These are phyloP conservation scores for Colletotrichum phormii DNA, from an alignment of 2,329 filamentous ascomycete species.

Conservation along the genomic window DNA sequence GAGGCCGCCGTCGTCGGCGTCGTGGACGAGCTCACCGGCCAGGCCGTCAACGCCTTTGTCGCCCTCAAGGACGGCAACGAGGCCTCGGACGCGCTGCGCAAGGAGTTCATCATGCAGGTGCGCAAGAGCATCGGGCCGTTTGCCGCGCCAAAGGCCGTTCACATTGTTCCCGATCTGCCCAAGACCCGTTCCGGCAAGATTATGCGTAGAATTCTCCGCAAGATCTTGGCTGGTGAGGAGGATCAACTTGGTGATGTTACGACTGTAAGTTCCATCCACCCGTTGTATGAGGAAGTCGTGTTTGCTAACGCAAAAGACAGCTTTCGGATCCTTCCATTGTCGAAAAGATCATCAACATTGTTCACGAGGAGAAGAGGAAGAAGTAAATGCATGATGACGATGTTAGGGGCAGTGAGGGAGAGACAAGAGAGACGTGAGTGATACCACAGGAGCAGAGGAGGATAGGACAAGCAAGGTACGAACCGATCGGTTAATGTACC, in stretches of 20 bases:
- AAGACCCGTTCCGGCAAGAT: constrained; percentile 99
- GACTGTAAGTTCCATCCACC: constrained; percentile 67
- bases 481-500: neutral
- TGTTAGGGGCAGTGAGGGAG: neutral
- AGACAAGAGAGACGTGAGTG: neutral
- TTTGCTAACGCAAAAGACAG: constrained; percentile 54
- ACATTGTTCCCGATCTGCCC: constrained; percentile 90
- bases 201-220: constrained; percentile 95
- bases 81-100: constrained; percentile 82
- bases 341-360: constrained; percentile 85
- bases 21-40: constrained; percentile 91
- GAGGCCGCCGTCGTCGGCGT: constrained; percentile 97
- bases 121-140: constrained; percentile 98
- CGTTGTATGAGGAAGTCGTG: too few species aligned
- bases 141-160: constrained; percentile 93
- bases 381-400: constrained; percentile 51
- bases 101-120: constrained; percentile 94
- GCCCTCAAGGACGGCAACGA: constrained; percentile 88
- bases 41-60: constrained; percentile 97
- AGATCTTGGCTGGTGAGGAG: constrained; percentile 97
- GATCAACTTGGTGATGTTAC: constrained; percentile 94
- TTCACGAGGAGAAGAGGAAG: constrained; percentile 72
- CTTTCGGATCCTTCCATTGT: constrained; percentile 92
- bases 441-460: constrained; percentile 24
- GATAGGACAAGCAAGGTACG: neutral